Base-by-base conservation (phyloP, 768 basidiomycete species). In the Suillus subaureus region DNA sequence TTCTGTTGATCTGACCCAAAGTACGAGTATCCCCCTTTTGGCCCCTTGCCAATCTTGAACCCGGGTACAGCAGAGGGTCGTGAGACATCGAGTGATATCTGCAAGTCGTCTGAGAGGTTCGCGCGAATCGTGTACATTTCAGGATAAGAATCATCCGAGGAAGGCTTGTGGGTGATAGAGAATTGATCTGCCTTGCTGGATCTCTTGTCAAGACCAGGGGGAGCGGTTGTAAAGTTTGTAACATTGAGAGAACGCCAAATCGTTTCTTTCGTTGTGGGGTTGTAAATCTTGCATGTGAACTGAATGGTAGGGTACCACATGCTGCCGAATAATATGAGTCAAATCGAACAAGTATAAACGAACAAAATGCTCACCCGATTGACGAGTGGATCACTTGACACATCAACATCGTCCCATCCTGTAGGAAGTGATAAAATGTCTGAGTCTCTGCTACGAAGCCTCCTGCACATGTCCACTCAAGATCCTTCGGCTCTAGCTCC, bases 231-330 rank as follows among this genome's bases (percentile, higher is more conserved):
- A 72, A 95, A 96, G 77, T 93, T 92, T 72, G 83, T 81, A 45
- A 93, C 92, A 65, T 94, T 95, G 75, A 94, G 74, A 33, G 93
- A 94, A 76, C 92, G 93, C 96, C 96, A 99, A 65, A 81, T 81
- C 55, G 79, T 84, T 71, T 91, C 84, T 64, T 88, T 86, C 23
- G 89, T 93, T 67, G 85, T 83, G 6, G 94, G 89, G 72, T 97
- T 86, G 80, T 86, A 90, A 61, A 92, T 79, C 79, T 96, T 97
- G 88, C 89, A 96, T 5, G 89, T 92, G 77, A 98, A 94, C 78
- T 99, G 97, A 71, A 97, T 89, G 37, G 91, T 93, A 4, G 97
- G 96, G 74, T 92, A 96, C 89, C 96, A 96, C 66, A 98, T 76
- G 28, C 96, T 97, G 72, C 66, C 16, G 70, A 68, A 60, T 65